These are phyloP conservation scores for Meyerozyma smithsonii DNA, from an alignment of 1,139 yeast genomes.

Conservation along the genomic window DNA sequence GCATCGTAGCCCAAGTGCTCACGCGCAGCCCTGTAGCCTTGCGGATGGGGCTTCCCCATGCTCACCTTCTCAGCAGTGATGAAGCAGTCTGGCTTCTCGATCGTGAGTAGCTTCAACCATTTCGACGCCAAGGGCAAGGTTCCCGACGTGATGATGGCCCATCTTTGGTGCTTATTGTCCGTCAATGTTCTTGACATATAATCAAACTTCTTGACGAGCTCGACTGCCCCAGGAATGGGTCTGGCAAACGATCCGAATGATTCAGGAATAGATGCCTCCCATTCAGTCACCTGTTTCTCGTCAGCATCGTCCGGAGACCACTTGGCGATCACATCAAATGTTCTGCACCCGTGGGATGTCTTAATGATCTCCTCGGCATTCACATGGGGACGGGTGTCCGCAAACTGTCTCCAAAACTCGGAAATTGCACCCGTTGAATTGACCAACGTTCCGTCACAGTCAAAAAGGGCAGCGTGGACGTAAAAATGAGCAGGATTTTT, in stretches of 20 bases:
- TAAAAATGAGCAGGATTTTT: conserved; percentile 13
- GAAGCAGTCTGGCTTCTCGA: conserved; percentile 14
- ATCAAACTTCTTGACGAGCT: conserved; percentile 11
- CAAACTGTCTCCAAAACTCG: conserved; percentile 14
- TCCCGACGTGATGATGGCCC: conserved; percentile 15
- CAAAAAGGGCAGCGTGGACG: conserved; percentile 14
- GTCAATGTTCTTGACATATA: conserved; percentile 9
- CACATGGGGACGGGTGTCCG: conserved; percentile 14
- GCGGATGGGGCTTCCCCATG: conserved; percentile 14
- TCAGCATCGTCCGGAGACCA: conserved; percentile 16
- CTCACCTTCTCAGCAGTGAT: conserved; percentile 14
- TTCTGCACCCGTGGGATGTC: conserved; percentile 15
- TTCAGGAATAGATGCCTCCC: conserved; percentile 15
- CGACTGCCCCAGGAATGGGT: conserved; percentile 15
- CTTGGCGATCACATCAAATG: conserved; percentile 14
- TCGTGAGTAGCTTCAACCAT: conserved; percentile 13
- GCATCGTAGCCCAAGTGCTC: conserved; percentile 13
- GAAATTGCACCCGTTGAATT: conserved; percentile 15
- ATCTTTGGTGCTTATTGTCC: conserved; percentile 13
- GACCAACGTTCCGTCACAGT: conserved; percentile 15
- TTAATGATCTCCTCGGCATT: conserved; percentile 14
- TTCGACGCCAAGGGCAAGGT: conserved; percentile 15
- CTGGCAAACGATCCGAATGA: conserved; percentile 12
- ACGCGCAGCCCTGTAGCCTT: conserved; percentile 13
- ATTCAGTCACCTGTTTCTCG: conserved; percentile 13